Conservation (phyloP, 2,329 filamentous ascomycete genomes). For the Colletotrichum tamarilloi region DNA sequence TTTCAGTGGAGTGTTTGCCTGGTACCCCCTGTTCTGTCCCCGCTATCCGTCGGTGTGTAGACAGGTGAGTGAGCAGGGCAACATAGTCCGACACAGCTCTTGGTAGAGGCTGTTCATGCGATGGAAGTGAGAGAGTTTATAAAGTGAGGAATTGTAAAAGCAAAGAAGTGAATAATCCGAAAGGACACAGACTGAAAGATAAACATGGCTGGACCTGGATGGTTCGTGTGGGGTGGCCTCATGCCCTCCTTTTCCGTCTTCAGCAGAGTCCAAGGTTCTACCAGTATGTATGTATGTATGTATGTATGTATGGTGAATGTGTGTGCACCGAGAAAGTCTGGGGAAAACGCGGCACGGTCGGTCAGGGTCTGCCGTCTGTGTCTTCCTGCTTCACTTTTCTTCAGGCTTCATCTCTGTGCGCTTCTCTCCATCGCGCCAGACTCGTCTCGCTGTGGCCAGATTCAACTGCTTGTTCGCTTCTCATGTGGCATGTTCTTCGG, state of each 20-base stretch:
- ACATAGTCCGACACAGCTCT: not conserved
- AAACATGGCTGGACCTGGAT: slow-evolving; percentile 15
- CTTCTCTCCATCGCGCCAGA: not conserved
- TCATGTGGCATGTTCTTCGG: not conserved
- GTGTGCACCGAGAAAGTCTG: not conserved
- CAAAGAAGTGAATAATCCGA: not conserved
- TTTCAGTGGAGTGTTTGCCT: not conserved
- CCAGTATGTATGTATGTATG: too few relatives aligned
- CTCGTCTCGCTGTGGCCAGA: not conserved
- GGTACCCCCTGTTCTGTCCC: not conserved
- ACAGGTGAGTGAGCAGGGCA: not conserved
- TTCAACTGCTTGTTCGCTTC: not conserved
- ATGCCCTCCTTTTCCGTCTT: not conserved
- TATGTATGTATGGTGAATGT: not conserved
- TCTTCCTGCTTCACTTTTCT: not conserved
- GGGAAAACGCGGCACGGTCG: not conserved
- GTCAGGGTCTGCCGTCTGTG: not conserved
- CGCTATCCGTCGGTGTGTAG: not conserved
- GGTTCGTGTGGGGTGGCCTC: slow-evolving; percentile 20
- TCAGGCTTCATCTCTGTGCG: not conserved
- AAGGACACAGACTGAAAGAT: not conserved
- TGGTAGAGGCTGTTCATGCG: not conserved
- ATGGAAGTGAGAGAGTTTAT: not conserved
- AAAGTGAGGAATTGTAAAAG: not conserved
- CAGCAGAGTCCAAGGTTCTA: not conserved